Evolutionary conservation across 805 yeast genomes (phyloP).

Genomic region (Komagataella populi): DNA sequence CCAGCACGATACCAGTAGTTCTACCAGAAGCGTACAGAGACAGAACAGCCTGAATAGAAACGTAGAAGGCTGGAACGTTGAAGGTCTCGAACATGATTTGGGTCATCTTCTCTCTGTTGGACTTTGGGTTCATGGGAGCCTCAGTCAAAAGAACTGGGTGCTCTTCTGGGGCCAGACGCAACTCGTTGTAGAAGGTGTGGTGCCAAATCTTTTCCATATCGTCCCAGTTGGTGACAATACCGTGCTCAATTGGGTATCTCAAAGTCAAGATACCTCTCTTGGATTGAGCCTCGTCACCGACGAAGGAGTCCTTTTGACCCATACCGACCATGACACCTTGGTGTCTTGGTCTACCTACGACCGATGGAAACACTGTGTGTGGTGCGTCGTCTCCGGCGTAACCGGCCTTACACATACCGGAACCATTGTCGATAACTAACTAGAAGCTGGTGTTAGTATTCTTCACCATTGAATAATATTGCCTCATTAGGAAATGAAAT

Average conservation of each 20-base stretch:
- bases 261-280: constrained; percentile 99
- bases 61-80: constrained; percentile 99
- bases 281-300: constrained; percentile 99
- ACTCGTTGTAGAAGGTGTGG: constrained; percentile 99
- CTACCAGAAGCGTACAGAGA: constrained; percentile 98
- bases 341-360: constrained; percentile 99
- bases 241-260: constrained; percentile 99
- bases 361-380: constrained; percentile 99
- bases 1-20: constrained; percentile 99
- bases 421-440: constrained; percentile 96
- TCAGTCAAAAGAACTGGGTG: constrained; percentile 98
- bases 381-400: constrained; percentile 99
- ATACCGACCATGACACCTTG: constrained; percentile 99
- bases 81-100: constrained; percentile 98
- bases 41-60: constrained; percentile 95
- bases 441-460: constrained; percentile 3
- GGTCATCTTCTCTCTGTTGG: constrained; percentile 99
- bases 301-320: constrained; percentile 99
- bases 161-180: constrained; percentile 99
- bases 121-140: constrained; percentile 99
- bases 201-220: constrained; percentile 99
- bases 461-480: not conserved
- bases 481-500: not conserved
- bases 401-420: constrained; percentile 99
- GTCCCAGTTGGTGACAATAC: constrained; percentile 99